Evolutionary conservation across 495 filamentous ascomycete genomes (phyloP).

Genomic region (Penicillium angulare): DNA sequence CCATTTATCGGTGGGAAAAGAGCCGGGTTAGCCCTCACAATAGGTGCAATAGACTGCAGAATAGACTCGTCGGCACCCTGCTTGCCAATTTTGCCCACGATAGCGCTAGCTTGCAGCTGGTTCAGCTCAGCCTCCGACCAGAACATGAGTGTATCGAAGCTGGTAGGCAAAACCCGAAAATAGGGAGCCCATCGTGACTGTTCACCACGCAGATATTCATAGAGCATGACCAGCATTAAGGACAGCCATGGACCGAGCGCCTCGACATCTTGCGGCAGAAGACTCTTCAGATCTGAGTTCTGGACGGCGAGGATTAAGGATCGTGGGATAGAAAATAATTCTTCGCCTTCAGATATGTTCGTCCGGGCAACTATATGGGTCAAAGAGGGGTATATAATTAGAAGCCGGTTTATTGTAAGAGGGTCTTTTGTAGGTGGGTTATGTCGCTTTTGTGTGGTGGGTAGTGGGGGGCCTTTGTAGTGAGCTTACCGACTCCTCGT

Average conservation of each 20-base stretch:
- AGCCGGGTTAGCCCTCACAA: constrained; percentile 46
- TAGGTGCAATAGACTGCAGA: constrained; percentile 56
- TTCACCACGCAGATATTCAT: constrained; percentile 63
- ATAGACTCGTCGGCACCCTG: constrained; percentile 69
- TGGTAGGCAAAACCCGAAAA: constrained; percentile 71
- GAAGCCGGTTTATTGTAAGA: constrained; percentile 14
- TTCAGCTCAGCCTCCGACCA: constrained; percentile 72
- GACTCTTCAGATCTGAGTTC: constrained; percentile 47
- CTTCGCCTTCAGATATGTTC: constrained; percentile 60
- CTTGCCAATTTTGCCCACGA: constrained; percentile 76
- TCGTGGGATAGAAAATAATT: constrained; percentile 63
- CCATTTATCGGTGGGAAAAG: constrained; percentile 46
- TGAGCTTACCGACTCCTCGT: constrained; percentile 58
- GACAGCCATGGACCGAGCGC: constrained; percentile 54
- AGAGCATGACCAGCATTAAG: constrained; percentile 77
- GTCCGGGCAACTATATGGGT: constrained; percentile 51
- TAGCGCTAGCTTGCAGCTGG: constrained; percentile 73
- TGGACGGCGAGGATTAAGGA: constrained; percentile 52
- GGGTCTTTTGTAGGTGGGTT: constrained; percentile 2
- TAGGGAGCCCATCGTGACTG: constrained; percentile 76
- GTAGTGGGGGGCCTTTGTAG: constrained; percentile 11
- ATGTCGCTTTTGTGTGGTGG: constrained; percentile 18
- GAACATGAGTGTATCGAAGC: constrained; percentile 89
- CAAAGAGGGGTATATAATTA: constrained; percentile 19
- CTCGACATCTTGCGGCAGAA: constrained; percentile 45